Conservation (phyloP, 306 rosid genomes). For the Argentina anserina region DNA sequence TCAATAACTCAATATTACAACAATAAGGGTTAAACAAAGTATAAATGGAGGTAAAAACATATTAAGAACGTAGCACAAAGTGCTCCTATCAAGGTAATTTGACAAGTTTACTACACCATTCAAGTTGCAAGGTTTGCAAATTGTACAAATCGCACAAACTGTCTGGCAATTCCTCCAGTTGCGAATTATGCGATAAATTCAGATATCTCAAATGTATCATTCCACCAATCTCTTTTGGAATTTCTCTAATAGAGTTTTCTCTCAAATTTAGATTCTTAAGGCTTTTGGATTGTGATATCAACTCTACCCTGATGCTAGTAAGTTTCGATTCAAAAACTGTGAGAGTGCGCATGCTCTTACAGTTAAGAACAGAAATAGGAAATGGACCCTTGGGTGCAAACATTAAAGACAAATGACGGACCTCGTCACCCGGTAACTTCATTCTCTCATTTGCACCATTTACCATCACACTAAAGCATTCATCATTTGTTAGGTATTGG, state of each 20-base stretch:
- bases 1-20: too few relatives aligned
- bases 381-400: background rate
- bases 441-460: background rate
- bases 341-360: background rate
- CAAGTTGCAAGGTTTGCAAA: background rate
- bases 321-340: background rate
- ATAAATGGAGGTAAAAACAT: too few relatives aligned
- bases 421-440: background rate
- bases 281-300: background rate
- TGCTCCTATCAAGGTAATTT: too few relatives aligned
- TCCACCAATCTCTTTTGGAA: background rate
- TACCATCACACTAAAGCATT: background rate
- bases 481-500: background rate
- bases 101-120: fast-evolving
- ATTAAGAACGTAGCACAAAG: too few relatives aligned
- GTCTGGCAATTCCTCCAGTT: background rate
- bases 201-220: constrained; percentile 2
- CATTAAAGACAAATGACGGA: background rate
- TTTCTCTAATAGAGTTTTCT: fast-evolving
- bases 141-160: background rate
- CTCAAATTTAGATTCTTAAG: constrained; percentile 1
- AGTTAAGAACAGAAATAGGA: background rate
- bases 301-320: background rate
- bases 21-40: too few relatives aligned
- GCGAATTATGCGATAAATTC: fast-evolving